Evolutionary conservation across 139 green algal species (phyloP), one percentile per base, ranked within the genome.

Genomic region (Chlamydomonas sphaeroides): DNA sequence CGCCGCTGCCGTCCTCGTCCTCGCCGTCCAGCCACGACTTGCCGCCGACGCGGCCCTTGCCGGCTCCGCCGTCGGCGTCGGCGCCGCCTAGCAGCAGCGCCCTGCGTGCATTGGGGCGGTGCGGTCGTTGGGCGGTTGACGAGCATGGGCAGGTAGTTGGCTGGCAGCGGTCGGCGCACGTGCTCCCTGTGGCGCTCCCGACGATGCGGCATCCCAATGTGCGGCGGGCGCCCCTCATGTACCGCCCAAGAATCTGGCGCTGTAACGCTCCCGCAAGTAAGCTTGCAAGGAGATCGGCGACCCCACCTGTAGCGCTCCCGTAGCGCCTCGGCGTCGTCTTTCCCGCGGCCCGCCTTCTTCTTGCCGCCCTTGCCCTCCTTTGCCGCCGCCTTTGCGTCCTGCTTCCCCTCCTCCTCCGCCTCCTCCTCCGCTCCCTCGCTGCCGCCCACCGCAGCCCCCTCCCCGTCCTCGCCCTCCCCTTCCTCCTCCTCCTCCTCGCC

Each of bases 1-100:
- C 57, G 59, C 68, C 80, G 11, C 28, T 48, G 48, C 65, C 65
- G 20, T 85, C 73, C 39, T 88, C 81, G 23, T 86, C 80, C 28
- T 84, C 80, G 30, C 38, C 45, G 57, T 48, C 63, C 75, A 81
- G 85, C 91, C 90, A 94, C 66, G 86, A 92, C 79, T 95, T 94
- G 77, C 84, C 90, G 26, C 93, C 78, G 38, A 63, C 51, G 38
- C 81, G 71, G 7, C 42, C 61, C 69, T 80, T 65, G n/a, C n/a
- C n/a, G n/a, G n/a, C 17, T 36, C 48, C 20, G 32, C 45, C 14
- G 69, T 28, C 42, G 30, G 20, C 26, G 63, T 35, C 68, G 15
- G 26, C 78, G 21, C 49, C 75, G 5, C 80, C 86, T n/a, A 87
- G 69, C 14, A 90, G 69, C 23, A 90, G 69, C 18, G 86, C 49